Evolutionary conservation across 768 basidiomycete species (phyloP), one percentile per base, ranked within the genome.

Genomic region (Amanita fuliginea): DNA sequence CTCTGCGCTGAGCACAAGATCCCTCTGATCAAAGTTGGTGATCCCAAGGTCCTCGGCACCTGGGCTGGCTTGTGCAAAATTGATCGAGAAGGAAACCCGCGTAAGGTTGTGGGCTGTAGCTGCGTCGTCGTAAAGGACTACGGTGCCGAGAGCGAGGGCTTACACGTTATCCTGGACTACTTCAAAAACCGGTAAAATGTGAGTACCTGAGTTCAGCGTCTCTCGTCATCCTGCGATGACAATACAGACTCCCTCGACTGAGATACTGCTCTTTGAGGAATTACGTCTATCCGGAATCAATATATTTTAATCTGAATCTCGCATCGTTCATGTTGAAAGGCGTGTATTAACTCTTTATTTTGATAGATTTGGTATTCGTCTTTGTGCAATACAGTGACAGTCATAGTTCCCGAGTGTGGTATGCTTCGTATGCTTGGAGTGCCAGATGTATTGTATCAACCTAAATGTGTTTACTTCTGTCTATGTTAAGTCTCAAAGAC

Each of bases 51-150:
- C 57, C 86, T 99, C 62, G 95, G 95, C 32, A 90, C 86, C 58
- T 98, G 95, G 95, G 93, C 91, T 59, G 94, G 95, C 63, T 80
- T 99, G 54, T 97, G 95, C 85, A 99, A 99, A 79, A 94, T 98
- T 67, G 95, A 99, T 74, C 83, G 91, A 62, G 95, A 98, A 74
- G 95, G 95, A 57, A 97, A 96, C 73, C 87, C 95, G 42, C 78
- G 95, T 66, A 98, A 98, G 77, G 74, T 98, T 62, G 90, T 93
- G 47, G 84, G 86, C 49, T 91, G 89, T 75, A 84, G 78, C 61
- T 91, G 88, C 60, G 95, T 98, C 60, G 95, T 97, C 55, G 94
- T 99, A 59, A 98, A 91, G 79, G 90, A 97, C 64, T 97, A 94
- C 64, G 95, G 95, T 60, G 76, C 79, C 50, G 95, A 98, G 75